Conservation (phyloP, 306 rosid species). For the peach (Prunus persica) region DNA sequence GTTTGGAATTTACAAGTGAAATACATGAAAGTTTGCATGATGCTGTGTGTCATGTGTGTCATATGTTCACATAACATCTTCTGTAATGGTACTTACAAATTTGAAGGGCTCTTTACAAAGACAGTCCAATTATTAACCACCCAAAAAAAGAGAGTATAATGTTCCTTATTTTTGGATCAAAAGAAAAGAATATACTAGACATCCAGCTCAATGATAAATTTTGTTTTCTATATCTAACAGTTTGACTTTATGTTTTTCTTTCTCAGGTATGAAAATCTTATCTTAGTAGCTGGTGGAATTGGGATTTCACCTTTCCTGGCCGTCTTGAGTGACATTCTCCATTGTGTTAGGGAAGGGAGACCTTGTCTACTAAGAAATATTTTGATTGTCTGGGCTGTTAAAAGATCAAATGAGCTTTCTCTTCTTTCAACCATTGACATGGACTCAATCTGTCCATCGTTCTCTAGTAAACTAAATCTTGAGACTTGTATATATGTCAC, state of each 20-base stretch:
- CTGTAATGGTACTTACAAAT: neutral
- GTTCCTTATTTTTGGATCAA: neutral
- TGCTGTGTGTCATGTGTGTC: neutral
- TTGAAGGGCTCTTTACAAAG: too few species aligned
- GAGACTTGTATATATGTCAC: slow-evolving; percentile 65
- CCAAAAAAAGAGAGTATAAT: neutral
- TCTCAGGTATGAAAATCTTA: slow-evolving; percentile 76
- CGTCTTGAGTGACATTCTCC: slow-evolving; percentile 81
- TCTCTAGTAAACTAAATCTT: slow-evolving; percentile 53
- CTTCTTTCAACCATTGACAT: slow-evolving; percentile 71
- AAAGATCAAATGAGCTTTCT: slow-evolving; percentile 70
- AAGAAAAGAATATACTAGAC: neutral
- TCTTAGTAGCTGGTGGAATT: slow-evolving; percentile 93
- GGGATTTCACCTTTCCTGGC: slow-evolving; percentile 95
- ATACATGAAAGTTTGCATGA: neutral
- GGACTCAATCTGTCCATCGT: slow-evolving; percentile 62
- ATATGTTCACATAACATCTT: neutral
- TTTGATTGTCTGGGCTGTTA: slow-evolving; percentile 81
- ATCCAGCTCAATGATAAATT: neutral
- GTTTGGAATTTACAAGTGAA: neutral
- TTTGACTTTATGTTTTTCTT: slow-evolving; percentile 19
- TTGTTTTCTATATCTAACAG: slow-evolving; percentile 8
- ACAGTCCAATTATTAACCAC: neutral
- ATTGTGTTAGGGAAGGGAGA: slow-evolving; percentile 67
- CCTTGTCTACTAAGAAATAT: slow-evolving; percentile 63